Evolutionary conservation across 2,329 filamentous ascomycete species (phyloP), one percentile per base, ranked within the genome.

Genomic region (Colletotrichum limetticola): DNA sequence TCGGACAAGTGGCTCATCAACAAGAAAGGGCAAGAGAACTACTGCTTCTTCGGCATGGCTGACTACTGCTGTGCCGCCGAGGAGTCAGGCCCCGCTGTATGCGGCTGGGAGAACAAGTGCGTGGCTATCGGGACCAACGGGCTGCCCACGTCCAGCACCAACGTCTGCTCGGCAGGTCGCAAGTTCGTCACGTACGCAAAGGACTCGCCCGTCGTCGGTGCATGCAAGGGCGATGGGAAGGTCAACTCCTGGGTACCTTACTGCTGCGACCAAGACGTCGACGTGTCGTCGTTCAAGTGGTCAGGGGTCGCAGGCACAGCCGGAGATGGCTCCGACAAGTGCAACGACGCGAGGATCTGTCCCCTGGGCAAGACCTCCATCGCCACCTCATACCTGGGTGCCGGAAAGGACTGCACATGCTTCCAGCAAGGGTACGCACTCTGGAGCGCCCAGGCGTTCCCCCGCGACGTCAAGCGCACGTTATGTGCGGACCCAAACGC

Each of bases 141-240:
- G 6, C 24, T 56, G n/a, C 53, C 22, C 12, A 56, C 22, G 4
- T 2, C 19, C 19, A 30, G 30, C 30, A 32, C 30, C 24, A 56
- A 30, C 9, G 24, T 30, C n/a, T 56, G 53, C 24, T 30, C 53
- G 22, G 5, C n/a, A 11, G 53, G 53, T 24, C 53, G 53, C 24
- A 56, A 56, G 53, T 56, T 56, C 53, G 53, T 56, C 24, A 56
- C 53, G 11, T 56, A 56, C 53, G 53, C 53, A 56, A 56, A 56
- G 24, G 12, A 30, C 24, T 22, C 53, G 8, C 11, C 53, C 2
- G 53, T 22, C 24, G 7, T 24, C 19, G 53, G 24, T 11, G 11
- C 24, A 4, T 56, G 53, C 22, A 7, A 28, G 24, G 53, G 53
- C n/a, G 53, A 56, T 16, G 24, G 3, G 6, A 30, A 56, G 12